phyloP scores from a whole-genome alignment of 2,329 filamentous ascomycete species.

The Aspergillus transmontanensis region DNA sequence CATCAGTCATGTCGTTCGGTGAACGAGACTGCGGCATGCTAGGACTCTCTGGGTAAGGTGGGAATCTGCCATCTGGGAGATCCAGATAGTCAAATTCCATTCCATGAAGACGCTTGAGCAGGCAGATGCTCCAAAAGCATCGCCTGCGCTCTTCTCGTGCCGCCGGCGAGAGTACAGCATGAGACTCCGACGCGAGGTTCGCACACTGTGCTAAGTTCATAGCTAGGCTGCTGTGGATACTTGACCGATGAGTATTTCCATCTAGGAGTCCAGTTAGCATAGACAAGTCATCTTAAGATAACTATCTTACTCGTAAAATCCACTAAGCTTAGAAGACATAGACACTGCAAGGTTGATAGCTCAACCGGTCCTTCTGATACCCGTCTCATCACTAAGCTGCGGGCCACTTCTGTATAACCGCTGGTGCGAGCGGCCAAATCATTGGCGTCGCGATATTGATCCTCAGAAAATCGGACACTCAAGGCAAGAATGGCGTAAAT shows the following conservation, averaged over 20 bases:
- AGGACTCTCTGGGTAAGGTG: slow-evolving; percentile 44
- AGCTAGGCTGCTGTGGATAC: slow-evolving; percentile 48
- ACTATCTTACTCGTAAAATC: slow-evolving; percentile 43
- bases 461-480: slow-evolving; percentile 45
- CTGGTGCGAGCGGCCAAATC: slow-evolving; percentile 31
- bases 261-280: slow-evolving; percentile 30
- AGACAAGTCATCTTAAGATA: neutral
- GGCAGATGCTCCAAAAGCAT: slow-evolving; percentile 48
- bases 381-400: slow-evolving; percentile 42
- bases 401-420: slow-evolving; percentile 42
- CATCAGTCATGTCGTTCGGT: slow-evolving; percentile 22
- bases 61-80: slow-evolving; percentile 37
- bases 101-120: slow-evolving; percentile 49
- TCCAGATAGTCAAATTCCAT: slow-evolving; percentile 45
- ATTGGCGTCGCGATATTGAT: slow-evolving; percentile 24
- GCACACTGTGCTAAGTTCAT: slow-evolving; percentile 51
- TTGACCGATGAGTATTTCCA: slow-evolving; percentile 50
- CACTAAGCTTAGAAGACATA: slow-evolving; percentile 45
- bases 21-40: slow-evolving; percentile 27
- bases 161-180: slow-evolving; percentile 18
- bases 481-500: slow-evolving; percentile 45
- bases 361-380: slow-evolving; percentile 44
- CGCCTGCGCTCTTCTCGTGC: slow-evolving; percentile 37
- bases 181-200: slow-evolving; percentile 44
- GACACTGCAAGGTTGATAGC: slow-evolving; percentile 46